Evolutionary conservation across 148 eudicot genomes (phyloP).

Genomic region (Talinum fruticosum): DNA sequence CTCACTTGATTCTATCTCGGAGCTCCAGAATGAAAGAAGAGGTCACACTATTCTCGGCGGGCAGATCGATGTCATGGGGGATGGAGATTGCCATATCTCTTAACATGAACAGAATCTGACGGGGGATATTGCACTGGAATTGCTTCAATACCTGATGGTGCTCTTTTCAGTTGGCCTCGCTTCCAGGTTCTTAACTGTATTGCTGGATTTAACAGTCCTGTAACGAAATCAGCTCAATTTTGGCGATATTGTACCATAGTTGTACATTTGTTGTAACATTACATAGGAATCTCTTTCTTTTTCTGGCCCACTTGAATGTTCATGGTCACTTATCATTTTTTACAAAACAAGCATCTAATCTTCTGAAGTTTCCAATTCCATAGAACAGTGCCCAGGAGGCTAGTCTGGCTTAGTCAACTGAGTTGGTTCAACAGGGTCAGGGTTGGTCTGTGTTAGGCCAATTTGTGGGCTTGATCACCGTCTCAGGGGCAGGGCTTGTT

Average conservation of each 20-base stretch:
- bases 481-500: too few species aligned
- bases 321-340: not conserved
- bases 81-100: not conserved
- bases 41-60: not conserved
- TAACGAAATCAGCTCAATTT: not conserved
- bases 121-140: not conserved
- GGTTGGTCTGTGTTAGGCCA: too few species aligned
- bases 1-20: constrained; percentile 48
- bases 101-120: not conserved
- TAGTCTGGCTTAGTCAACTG: too few species aligned
- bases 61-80: not conserved
- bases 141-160: not conserved
- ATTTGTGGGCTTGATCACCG: too few species aligned
- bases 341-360: too few species aligned
- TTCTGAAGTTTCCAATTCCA: too few species aligned
- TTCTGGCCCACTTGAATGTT: constrained; percentile 36
- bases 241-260: not conserved
- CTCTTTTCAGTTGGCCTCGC: not conserved
- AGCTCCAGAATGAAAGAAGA: not conserved
- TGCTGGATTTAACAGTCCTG: not conserved
- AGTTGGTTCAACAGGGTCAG: too few species aligned
- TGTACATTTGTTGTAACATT: too few species aligned
- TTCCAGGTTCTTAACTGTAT: not conserved
- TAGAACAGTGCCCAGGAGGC: too few species aligned
- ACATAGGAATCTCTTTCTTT: not conserved